phyloP scores from a whole-genome alignment of 2,329 filamentous ascomycete genomes.

The Colletotrichum lupini region DNA sequence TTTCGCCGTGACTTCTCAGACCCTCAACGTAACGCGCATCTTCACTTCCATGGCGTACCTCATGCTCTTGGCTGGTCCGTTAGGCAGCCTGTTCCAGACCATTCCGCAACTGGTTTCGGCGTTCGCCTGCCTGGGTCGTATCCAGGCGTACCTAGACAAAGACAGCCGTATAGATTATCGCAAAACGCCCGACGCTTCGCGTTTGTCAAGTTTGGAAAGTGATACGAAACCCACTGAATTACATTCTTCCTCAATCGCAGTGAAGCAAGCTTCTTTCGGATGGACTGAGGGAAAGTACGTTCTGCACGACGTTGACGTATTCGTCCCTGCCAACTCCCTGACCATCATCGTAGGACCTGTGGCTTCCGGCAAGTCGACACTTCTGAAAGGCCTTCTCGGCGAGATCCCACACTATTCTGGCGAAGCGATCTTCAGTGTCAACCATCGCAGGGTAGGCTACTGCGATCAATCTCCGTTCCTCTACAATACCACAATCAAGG shows the following conservation, averaged over 20 bases:
- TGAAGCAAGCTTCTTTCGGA: slow-evolving; percentile 42
- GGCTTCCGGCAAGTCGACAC: slow-evolving; percentile 52
- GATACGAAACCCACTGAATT: too few species aligned
- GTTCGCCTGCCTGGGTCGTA: slow-evolving; percentile 46
- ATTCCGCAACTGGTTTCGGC: slow-evolving; percentile 45
- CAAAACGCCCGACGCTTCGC: not conserved
- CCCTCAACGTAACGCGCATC: slow-evolving; percentile 42
- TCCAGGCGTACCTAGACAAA: slow-evolving; percentile 50
- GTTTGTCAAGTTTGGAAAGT: not conserved
- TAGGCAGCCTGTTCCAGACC: slow-evolving; percentile 45
- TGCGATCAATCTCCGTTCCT: slow-evolving; percentile 48
- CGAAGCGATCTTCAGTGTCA: slow-evolving; percentile 29
- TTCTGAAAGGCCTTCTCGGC: slow-evolving; percentile 50
- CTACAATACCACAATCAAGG: slow-evolving; percentile 46
- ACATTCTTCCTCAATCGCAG: not conserved
- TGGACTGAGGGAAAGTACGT: slow-evolving; percentile 43
- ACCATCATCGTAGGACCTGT: slow-evolving; percentile 53
- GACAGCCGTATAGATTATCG: slow-evolving; percentile 39
- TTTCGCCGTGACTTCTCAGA: slow-evolving; percentile 43
- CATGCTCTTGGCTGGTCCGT: slow-evolving; percentile 45
- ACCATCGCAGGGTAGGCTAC: slow-evolving; percentile 40
- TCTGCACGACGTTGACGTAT: slow-evolving; percentile 45
- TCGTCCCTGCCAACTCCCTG: slow-evolving; percentile 43
- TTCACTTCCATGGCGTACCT: slow-evolving; percentile 50
- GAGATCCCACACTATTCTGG: slow-evolving; percentile 39